Evolutionary conservation across 495 filamentous ascomycete species (phyloP).

Genomic region (Hyphodiscus hymeniophilus): DNA sequence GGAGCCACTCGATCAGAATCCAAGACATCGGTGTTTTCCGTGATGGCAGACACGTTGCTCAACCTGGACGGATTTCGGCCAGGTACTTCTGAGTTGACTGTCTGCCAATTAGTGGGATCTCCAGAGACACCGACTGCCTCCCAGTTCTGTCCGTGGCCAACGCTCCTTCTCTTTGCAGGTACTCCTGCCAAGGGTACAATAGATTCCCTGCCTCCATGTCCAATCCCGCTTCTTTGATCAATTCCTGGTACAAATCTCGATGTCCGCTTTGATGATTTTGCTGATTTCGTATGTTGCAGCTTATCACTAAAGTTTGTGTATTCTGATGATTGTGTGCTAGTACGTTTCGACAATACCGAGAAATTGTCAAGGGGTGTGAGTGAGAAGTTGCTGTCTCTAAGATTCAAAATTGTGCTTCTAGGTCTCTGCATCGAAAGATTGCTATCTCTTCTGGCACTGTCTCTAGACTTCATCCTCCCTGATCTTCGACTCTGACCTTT

Average conservation of each 20-base stretch:
- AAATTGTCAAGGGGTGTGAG: constrained; percentile 3
- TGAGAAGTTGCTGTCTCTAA: constrained; percentile 9
- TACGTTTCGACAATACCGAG: background rate
- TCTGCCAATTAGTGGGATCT: constrained; percentile 12
- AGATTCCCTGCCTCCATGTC: constrained; percentile 7
- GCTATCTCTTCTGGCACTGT: background rate
- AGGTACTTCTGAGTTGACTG: background rate
- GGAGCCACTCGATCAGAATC: background rate
- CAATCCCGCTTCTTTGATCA: constrained; percentile 7
- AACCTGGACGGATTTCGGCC: background rate
- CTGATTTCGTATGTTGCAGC: background rate
- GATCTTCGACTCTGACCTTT: constrained; percentile 12
- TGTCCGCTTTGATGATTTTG: background rate
- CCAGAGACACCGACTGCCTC: background rate
- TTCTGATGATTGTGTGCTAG: background rate
- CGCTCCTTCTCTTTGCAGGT: constrained; percentile 4
- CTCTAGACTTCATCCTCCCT: background rate
- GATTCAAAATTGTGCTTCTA: constrained; percentile 1
- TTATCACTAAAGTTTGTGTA: background rate
- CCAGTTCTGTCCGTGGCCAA: constrained; percentile 13
- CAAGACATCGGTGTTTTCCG: constrained; percentile 6
- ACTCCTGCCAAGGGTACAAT: constrained; percentile 3
- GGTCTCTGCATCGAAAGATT: background rate
- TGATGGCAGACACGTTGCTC: constrained; percentile 4
- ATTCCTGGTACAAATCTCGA: constrained; percentile 3